phyloP scores from a whole-genome alignment of 1,284 basidiomycete genomes.

The Pascua sp. region DNA sequence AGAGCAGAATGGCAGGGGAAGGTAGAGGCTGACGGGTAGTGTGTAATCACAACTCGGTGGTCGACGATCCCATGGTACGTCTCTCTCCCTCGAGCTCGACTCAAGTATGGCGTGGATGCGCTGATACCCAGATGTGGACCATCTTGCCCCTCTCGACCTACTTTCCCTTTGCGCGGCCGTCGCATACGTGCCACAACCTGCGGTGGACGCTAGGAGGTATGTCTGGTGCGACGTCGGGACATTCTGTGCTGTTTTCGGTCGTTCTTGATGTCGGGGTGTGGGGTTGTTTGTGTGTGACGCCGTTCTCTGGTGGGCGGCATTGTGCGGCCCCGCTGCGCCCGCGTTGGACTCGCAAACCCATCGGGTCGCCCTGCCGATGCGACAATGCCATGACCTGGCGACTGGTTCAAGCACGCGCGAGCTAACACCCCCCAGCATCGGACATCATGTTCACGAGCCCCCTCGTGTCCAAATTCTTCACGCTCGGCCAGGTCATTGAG shows the following conservation, averaged over 20 bases:
- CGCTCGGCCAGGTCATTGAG: constrained; percentile 86
- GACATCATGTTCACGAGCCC: constrained; percentile 96
- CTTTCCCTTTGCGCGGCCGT: constrained; percentile 48
- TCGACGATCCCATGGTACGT: constrained; percentile 48
- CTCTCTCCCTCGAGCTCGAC: no score
- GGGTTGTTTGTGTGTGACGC: not conserved
- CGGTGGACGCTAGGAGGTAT: constrained; percentile 47
- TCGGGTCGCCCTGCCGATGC: no score
- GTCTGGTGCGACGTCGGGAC: not conserved
- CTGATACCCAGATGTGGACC: constrained; percentile 75
- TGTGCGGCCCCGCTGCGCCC: not conserved
- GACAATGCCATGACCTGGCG: no score
- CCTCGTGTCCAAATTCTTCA: constrained; percentile 77
- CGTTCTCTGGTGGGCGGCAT: not conserved
- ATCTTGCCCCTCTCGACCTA: constrained; percentile 66
- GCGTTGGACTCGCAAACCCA: no score
- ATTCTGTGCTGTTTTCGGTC: no score
- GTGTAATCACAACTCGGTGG: constrained; percentile 82
- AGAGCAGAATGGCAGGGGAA: not conserved
- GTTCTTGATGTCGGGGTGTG: not conserved
- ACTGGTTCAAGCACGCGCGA: no score
- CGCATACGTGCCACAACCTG: constrained; percentile 36
- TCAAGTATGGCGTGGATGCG: no score
- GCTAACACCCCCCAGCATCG: constrained; percentile 58
- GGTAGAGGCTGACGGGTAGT: constrained; percentile 63